Evolutionary conservation across 768 basidiomycete genomes (phyloP).

Genomic region (Auricularia heimuer): DNA sequence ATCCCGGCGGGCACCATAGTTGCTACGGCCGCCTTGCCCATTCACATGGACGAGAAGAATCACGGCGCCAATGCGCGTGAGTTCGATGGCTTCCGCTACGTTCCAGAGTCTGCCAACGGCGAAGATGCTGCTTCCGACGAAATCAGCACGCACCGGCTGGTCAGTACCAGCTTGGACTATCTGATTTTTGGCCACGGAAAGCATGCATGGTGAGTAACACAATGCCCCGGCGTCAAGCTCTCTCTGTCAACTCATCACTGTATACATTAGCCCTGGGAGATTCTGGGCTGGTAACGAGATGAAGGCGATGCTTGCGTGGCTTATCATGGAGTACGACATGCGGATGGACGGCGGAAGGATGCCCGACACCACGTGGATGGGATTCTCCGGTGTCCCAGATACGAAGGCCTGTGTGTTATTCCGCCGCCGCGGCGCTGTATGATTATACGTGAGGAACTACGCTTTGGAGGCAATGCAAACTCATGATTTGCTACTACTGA

Average conservation of each 20-base stretch:
- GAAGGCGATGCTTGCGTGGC: slow-evolving; percentile 12
- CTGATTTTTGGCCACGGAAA: slow-evolving; percentile 7
- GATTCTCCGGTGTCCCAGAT: no score
- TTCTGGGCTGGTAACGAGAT: slow-evolving; percentile 12
- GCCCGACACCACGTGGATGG: no score
- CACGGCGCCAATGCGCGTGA: background rate
- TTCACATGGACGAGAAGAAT: no score
- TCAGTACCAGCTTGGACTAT: slow-evolving; percentile 4
- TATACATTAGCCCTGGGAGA: slow-evolving; percentile 10
- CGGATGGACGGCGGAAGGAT: slow-evolving; percentile 13
- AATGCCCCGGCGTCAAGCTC: no score
- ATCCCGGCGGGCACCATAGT: slow-evolving; percentile 26
- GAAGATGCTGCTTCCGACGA: background rate
- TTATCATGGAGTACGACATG: slow-evolving; percentile 23
- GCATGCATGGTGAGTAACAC: slow-evolving; percentile 8
- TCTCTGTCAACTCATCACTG: no score
- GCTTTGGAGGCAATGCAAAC: no score
- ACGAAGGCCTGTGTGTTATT: no score
- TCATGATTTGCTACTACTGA: no score
- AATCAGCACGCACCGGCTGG: background rate
- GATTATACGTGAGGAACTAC: no score
- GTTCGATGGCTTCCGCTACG: slow-evolving; percentile 8
- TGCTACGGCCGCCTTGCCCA: slow-evolving; percentile 11
- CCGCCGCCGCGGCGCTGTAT: no score
- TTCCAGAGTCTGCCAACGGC: background rate